Evolutionary conservation across 805 yeast species (phyloP).

Genomic region (Teunomyces cretensis): DNA sequence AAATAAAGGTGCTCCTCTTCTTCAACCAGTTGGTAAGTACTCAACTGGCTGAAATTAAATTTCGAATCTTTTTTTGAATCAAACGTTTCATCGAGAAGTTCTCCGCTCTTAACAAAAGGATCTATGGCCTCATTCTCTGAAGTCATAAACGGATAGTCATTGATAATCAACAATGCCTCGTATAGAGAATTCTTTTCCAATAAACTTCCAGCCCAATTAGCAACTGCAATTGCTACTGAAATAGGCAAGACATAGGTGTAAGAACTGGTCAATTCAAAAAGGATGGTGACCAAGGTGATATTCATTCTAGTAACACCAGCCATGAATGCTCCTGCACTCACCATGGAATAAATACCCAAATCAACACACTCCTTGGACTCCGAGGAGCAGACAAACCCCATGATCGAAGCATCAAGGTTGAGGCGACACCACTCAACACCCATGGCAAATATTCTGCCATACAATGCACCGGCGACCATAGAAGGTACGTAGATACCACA

Average conservation of each 20-base stretch:
- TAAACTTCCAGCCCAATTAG: constrained; percentile 55
- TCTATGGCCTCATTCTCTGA: constrained; percentile 36
- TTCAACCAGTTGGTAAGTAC: not conserved
- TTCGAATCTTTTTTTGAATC: constrained; percentile 7
- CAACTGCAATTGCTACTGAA: constrained; percentile 54
- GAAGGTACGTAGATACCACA: constrained; percentile 64
- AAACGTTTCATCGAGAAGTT: constrained; percentile 29
- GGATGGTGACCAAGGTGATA: constrained; percentile 49
- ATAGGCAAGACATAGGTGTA: constrained; percentile 58
- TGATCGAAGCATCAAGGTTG: constrained; percentile 6
- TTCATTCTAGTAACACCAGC: constrained; percentile 59
- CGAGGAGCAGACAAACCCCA: constrained; percentile 15
- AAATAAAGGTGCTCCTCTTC: not conserved
- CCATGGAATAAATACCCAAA: constrained; percentile 52
- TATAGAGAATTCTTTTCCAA: constrained; percentile 53
- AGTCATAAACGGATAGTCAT: constrained; percentile 55
- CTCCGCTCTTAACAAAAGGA: constrained; percentile 30
- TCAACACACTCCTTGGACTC: constrained; percentile 32
- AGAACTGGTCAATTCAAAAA: constrained; percentile 56
- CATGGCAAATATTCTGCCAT: constrained; percentile 52
- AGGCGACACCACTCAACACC: constrained; percentile 37
- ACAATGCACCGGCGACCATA: constrained; percentile 62
- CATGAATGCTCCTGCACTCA: constrained; percentile 58
- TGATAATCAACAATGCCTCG: constrained; percentile 45
- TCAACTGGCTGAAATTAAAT: not conserved